Evolutionary conservation across 2,329 filamentous ascomycete species (phyloP), one percentile per base, ranked within the genome.

Genomic region (Lithohypha guttulata): DNA sequence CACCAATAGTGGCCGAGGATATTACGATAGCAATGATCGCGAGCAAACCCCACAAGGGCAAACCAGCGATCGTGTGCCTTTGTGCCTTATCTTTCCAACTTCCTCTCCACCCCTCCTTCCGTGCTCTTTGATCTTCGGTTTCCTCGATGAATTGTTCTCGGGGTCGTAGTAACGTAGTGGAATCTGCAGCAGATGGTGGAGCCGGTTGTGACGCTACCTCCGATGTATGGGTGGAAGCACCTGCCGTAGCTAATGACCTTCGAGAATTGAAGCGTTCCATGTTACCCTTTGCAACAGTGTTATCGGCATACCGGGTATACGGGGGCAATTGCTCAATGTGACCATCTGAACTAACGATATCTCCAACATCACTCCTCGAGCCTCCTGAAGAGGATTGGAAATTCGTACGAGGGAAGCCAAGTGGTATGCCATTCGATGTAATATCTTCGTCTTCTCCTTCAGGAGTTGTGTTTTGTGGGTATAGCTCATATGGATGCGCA

Each of bases 241-340:
- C 25, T 8, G 43, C 37, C 13, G 15, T 6, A 10, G n/a, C 18
- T 7, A 27, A 39, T 3, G 17, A 19, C 17, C 35, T 21, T 7
- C 41, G 30, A 1, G 34, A 30, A 14, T 48, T 44, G 34, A 52
- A 47, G 17, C 36, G 33, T 8, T 43, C 48, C 48, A 52, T 49
- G 32, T 52, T 45, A 44, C 59, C 53, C 73, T 85, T 67, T 59
- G 73, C 55, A 55, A 71, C 59, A 62, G 79, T 66, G 41, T 84
- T 81, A 37, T 93, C 83, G 2, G 87, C 84, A 59, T 93, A 95
- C 57, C 85, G 73, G 10, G 84, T 84, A 56, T 96, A 96, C 1
- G 89, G 89, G 9, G 89, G 89, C 13, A 95, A 65, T 58, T 93
- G 84, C 59, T 96, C 89, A 1, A 82, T 80, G 55, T 95, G 86